These are phyloP conservation scores for Ophioceras dolichostomum DNA, from an alignment of 2,329 filamentous ascomycete species.

Conservation along the genomic window DNA sequence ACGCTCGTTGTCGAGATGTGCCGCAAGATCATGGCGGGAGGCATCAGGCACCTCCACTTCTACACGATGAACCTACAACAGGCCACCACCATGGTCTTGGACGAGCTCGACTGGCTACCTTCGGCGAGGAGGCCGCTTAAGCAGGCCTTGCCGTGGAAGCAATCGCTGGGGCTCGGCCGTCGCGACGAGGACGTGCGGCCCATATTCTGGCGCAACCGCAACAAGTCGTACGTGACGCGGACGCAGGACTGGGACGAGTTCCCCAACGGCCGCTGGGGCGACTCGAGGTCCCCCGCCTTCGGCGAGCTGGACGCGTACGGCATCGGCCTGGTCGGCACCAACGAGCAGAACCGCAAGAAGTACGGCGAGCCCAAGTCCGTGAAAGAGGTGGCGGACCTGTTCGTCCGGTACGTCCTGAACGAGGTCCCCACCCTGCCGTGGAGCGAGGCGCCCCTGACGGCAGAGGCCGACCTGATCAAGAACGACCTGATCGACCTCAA, in stretches of 20 bases:
- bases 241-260: constrained; percentile 99
- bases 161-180: constrained; percentile 79
- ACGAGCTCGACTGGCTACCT: constrained; percentile 75
- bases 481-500: constrained; percentile 72
- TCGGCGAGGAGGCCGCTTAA: constrained; percentile 66
- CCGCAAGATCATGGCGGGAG: constrained; percentile 67
- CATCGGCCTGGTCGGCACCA: constrained; percentile 85
- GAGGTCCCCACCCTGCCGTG: constrained; percentile 77
- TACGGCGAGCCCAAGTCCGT: constrained; percentile 81
- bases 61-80: constrained; percentile 99
- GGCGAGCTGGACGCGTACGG: constrained; percentile 92
- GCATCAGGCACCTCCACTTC: constrained; percentile 85
- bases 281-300: constrained; percentile 90
- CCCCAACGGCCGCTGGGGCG: constrained; percentile 96
- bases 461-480: constrained; percentile 70
- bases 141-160: constrained; percentile 91
- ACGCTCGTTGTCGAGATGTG: constrained; percentile 83
- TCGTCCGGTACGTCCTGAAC: constrained; percentile 73
- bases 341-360: constrained; percentile 88
- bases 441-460: constrained; percentile 81
- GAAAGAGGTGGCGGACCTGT: constrained; percentile 69
- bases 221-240: constrained; percentile 87
- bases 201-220: constrained; percentile 97
- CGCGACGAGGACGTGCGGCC: constrained; percentile 92
- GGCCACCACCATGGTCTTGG: constrained; percentile 84